Conservation (phyloP, 2,329 filamentous ascomycete species). For the Apiospora malaysiana region DNA sequence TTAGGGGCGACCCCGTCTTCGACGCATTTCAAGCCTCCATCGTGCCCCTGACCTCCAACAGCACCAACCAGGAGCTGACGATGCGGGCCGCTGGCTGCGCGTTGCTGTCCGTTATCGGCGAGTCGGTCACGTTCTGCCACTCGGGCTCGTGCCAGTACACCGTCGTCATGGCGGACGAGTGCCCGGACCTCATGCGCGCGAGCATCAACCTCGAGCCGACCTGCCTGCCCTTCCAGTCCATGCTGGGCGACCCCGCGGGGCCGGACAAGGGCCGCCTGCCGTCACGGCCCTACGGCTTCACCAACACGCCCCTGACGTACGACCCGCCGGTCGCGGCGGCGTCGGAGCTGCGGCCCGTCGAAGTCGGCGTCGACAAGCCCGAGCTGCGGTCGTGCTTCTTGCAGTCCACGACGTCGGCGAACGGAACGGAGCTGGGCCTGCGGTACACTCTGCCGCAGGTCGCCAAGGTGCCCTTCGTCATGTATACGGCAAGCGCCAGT, state of each 20-base stretch:
- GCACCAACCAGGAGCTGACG: constrained; percentile 20
- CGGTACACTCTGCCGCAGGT: constrained; percentile 20
- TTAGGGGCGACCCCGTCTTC: constrained; percentile 22
- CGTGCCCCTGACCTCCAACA: constrained; percentile 22
- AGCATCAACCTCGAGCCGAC: constrained; percentile 24
- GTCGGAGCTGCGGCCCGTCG: constrained; percentile 18
- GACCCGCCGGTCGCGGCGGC: constrained; percentile 17
- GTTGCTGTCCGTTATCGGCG: constrained; percentile 17
- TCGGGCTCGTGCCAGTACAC: constrained; percentile 21
- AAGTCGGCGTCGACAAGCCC: constrained; percentile 22
- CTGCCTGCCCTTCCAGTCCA: constrained; percentile 21
- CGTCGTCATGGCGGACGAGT: constrained; percentile 22
- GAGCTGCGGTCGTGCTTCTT: constrained; percentile 23
- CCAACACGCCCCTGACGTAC: constrained; percentile 23
- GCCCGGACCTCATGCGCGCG: constrained; percentile 20
- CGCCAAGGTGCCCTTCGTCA: constrained; percentile 25
- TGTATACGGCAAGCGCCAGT: constrained; percentile 23
- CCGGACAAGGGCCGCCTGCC: constrained; percentile 16
- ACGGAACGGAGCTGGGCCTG: background rate
- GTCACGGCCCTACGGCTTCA: constrained; percentile 22
- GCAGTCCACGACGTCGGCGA: background rate
- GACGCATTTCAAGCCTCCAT: constrained; percentile 23
- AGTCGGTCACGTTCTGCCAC: constrained; percentile 22
- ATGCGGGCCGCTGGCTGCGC: constrained; percentile 24
- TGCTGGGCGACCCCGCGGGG: constrained; percentile 18